These are phyloP conservation scores for Fraxinus sp. DNA, from an alignment of 305 asterid species.

Conservation along the genomic window DNA sequence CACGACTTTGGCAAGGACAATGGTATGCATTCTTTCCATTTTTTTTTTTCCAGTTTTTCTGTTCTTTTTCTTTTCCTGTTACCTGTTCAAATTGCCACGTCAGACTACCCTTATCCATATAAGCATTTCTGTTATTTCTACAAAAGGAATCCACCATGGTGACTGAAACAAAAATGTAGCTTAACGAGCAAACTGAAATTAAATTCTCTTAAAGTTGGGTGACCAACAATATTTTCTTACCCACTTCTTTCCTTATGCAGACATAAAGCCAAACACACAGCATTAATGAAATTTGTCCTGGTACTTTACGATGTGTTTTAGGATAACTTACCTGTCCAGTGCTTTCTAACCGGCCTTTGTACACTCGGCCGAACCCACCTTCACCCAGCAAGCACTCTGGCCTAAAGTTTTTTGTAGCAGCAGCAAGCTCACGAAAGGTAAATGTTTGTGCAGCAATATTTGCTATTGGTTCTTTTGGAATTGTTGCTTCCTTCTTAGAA, in stretches of 20 bases:
- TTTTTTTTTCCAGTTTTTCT: background rate
- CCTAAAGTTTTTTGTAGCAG: conserved; percentile 51
- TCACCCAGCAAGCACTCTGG: conserved; percentile 48
- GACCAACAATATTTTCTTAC: background rate
- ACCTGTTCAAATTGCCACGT: background rate
- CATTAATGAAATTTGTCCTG: background rate
- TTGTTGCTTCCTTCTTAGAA: conserved; percentile 39
- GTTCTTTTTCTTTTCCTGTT: background rate
- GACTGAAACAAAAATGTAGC: background rate
- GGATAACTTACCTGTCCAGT: conserved; percentile 43
- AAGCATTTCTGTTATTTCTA: background rate
- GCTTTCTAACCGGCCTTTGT: conserved; percentile 48
- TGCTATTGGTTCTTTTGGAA: conserved; percentile 40
- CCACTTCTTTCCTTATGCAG: background rate
- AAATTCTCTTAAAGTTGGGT: background rate
- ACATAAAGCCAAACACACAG: background rate
- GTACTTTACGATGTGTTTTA: background rate
- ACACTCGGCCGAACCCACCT: conserved; percentile 56
- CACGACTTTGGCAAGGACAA: background rate
- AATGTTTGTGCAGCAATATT: conserved; percentile 57
- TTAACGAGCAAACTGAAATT: background rate
- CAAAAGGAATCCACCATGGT: background rate
- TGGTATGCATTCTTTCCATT: background rate
- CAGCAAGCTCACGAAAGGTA: conserved; percentile 57
- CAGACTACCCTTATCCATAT: background rate